Percentiles rank a stretch among this genome's conserved stretches.
Evolutionary conservation across 805 yeast species (phyloP).

Genomic region (Lipomyces orientalis): DNA sequence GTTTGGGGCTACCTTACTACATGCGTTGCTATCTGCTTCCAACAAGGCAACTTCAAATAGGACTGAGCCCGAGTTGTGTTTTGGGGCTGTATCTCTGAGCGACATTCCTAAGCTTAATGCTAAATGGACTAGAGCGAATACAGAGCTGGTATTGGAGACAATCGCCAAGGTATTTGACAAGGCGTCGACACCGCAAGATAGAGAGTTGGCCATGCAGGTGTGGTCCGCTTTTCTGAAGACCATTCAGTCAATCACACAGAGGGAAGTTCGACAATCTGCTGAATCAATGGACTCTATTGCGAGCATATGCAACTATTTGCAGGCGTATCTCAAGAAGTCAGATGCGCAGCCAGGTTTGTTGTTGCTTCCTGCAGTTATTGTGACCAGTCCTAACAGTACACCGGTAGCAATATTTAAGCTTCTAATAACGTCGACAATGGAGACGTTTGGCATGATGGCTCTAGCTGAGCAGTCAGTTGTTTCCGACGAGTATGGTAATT

Average conservation of each 20-base stretch:
- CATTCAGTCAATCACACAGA: conserved; percentile 15
- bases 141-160: conserved; percentile 16
- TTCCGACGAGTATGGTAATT: conserved; percentile 15
- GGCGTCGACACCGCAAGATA: conserved; percentile 9
- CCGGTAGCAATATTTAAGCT: conserved; percentile 11
- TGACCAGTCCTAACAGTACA: background rate
- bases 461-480: conserved; percentile 17
- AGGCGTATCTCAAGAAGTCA: background rate
- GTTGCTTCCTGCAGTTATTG: background rate
- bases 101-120: conserved; percentile 28
- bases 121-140: conserved; percentile 25
- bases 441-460: conserved; percentile 16
- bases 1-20: conserved; percentile 11
- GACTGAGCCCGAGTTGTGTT: conserved; percentile 24
- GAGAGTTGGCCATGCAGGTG: conserved; percentile 3
- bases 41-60: conserved; percentile 7
- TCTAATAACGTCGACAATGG: conserved; percentile 13
- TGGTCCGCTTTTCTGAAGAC: conserved; percentile 25
- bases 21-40: conserved; percentile 6
- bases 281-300: conserved; percentile 27
- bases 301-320: conserved; percentile 24
- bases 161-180: conserved; percentile 16
- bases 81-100: background rate
- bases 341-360: conserved; percentile 9
- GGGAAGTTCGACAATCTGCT: conserved; percentile 32